phyloP scores from a whole-genome alignment of 129 eudicot genomes.

The Flaveria robusta region DNA sequence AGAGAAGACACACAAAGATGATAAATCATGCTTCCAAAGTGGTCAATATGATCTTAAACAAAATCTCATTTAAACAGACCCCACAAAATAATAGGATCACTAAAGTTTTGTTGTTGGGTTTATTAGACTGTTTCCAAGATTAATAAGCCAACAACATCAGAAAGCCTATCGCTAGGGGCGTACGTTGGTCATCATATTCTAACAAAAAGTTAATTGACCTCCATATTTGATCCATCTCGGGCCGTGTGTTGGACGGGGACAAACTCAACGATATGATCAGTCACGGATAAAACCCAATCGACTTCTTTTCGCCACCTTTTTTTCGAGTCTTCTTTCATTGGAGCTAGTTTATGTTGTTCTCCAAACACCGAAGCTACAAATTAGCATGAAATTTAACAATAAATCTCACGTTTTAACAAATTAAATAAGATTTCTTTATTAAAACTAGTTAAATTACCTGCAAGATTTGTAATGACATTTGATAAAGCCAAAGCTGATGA shows the following conservation, averaged over 20 bases:
- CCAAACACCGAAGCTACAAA: constrained; percentile 89
- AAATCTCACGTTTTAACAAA: neutral
- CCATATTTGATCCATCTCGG: constrained; percentile 75
- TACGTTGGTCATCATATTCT: constrained; percentile 12
- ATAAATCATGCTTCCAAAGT: constrained; percentile 17
- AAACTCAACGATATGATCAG: constrained; percentile 79
- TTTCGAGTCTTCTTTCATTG: constrained; percentile 70
- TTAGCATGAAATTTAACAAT: neutral
- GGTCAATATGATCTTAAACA: constrained; percentile 11
- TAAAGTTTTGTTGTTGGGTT: neutral
- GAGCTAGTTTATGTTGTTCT: constrained; percentile 71
- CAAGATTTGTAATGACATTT: constrained; percentile 87
- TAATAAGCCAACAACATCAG: neutral
- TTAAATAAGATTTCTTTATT: neutral
- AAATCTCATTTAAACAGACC: neutral
- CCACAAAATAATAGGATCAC: neutral
- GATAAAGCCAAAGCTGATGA: constrained; percentile 89
- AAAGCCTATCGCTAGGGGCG: neutral
- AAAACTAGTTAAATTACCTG: constrained; percentile 47
- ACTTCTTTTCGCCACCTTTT: constrained; percentile 87
- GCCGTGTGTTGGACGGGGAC: constrained; percentile 68
- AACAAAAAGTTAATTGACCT: constrained; percentile 47
- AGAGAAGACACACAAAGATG: neutral
- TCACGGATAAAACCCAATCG: constrained; percentile 76
- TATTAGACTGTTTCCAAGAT: neutral